Percentiles rank a stretch among this genome's conserved stretches.
Evolutionary conservation across 1,284 basidiomycete genomes (phyloP).

Genomic region (Schizophyllum commune): DNA sequence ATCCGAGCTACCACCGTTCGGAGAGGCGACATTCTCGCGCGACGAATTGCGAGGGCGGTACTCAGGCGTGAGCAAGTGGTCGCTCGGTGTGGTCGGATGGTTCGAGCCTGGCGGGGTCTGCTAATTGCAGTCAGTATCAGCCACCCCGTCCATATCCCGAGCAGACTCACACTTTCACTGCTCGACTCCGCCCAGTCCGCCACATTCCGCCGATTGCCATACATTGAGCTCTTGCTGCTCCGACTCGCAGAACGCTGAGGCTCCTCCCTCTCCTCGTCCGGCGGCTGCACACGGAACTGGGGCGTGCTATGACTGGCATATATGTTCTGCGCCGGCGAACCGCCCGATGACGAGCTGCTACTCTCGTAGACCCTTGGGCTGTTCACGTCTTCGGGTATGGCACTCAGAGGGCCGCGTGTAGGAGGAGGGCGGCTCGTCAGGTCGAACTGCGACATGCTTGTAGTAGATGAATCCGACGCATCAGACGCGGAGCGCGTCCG

Average conservation of each 20-base stretch:
- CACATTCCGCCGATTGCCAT: background rate
- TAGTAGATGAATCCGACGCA: background rate
- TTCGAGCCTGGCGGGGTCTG: background rate
- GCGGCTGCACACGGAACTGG: background rate
- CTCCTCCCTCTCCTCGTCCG: background rate
- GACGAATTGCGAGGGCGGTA: background rate
- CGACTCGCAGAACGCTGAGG: background rate
- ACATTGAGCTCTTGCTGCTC: background rate
- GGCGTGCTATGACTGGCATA: background rate
- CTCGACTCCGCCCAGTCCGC: background rate
- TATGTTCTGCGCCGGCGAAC: background rate
- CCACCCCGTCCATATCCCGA: background rate
- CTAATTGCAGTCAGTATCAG: background rate
- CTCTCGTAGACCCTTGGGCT: background rate
- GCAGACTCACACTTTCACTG: background rate
- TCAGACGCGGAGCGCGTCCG: background rate
- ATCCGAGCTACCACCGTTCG: background rate
- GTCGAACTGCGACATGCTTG: background rate
- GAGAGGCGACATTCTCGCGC: background rate
- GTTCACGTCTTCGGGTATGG: background rate
- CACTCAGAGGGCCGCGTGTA: background rate
- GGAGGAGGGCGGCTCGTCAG: background rate
- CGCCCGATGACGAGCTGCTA: background rate
- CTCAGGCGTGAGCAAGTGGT: background rate
- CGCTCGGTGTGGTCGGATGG: background rate